phyloP scores from a whole-genome alignment of 805 yeast species.

The Metschnikowia orientalis region DNA sequence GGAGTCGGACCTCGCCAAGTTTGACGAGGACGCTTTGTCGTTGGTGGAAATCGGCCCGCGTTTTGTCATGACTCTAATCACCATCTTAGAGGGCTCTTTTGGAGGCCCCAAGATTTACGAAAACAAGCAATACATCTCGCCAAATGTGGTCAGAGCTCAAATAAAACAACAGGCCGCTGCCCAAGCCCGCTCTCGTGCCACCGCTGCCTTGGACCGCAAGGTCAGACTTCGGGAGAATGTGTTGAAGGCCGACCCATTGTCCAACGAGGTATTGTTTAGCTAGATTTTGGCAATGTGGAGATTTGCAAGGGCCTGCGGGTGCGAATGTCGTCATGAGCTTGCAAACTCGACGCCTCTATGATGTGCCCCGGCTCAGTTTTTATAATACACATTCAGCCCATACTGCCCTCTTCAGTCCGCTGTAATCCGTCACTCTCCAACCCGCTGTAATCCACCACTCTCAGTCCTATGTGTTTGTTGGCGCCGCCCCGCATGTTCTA shows the following conservation, averaged over 20 bases:
- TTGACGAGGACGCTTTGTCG: conserved; percentile 56
- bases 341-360: no score
- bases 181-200: conserved; percentile 72
- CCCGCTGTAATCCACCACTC: no score
- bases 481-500: no score
- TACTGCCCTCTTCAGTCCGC: no score
- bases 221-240: conserved; percentile 71
- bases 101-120: conserved; percentile 98
- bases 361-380: no score
- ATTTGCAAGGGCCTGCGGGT: not conserved
- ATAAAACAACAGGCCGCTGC: conserved; percentile 72
- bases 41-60: conserved; percentile 96
- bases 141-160: conserved; percentile 92
- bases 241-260: conserved; percentile 74
- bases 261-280: conserved; percentile 71
- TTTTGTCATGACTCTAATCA: conserved; percentile 85
- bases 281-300: conserved; percentile 20
- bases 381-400: no score
- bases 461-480: no score
- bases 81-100: conserved; percentile 92
- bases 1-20: conserved; percentile 42
- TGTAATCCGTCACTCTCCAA: no score
- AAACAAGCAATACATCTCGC: conserved; percentile 94
- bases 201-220: conserved; percentile 73
- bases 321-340: no score